Percentiles rank a stretch among this genome's conserved stretches.
These are phyloP conservation scores for Leccinum longicurvipes DNA, from an alignment of 768 basidiomycete species.

Conservation along the genomic window DNA sequence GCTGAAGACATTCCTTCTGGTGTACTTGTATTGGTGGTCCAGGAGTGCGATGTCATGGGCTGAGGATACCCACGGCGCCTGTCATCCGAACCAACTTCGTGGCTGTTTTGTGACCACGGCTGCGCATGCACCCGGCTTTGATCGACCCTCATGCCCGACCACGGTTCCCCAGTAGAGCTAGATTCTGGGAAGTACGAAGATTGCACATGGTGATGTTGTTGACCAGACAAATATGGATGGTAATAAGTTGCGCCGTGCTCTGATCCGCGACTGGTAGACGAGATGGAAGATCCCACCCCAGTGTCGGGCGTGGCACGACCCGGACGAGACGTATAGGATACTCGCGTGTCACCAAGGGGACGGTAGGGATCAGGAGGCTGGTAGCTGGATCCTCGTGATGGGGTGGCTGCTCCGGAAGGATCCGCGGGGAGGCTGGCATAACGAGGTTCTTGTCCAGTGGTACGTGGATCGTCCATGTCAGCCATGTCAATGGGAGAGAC, in stretches of 20 bases:
- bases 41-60: slow-evolving; percentile 24
- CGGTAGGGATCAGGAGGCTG: slow-evolving; percentile 27
- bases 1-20: slow-evolving; percentile 25
- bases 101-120: slow-evolving; percentile 27
- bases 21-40: slow-evolving; percentile 14
- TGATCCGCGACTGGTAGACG: slow-evolving; percentile 26
- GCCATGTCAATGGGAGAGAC: slow-evolving; percentile 37
- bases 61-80: slow-evolving; percentile 31
- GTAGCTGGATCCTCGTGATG: slow-evolving; percentile 21
- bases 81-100: slow-evolving; percentile 22
- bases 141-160: slow-evolving; percentile 22
- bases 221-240: slow-evolving; percentile 22
- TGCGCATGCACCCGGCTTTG: slow-evolving; percentile 18
- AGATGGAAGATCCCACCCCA: slow-evolving; percentile 13
- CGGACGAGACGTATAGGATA: slow-evolving; percentile 27
- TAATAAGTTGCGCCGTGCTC: slow-evolving; percentile 25
- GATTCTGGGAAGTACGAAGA: slow-evolving; percentile 25
- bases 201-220: slow-evolving; percentile 24
- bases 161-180: slow-evolving; percentile 16
- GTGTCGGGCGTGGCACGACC: slow-evolving; percentile 27
- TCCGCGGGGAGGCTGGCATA: slow-evolving; percentile 25
- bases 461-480: slow-evolving; percentile 22
- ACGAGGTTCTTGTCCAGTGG: slow-evolving; percentile 16
- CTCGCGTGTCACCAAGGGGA: slow-evolving; percentile 25
- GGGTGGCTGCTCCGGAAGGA: slow-evolving; percentile 8